Evolutionary conservation across 2,329 filamentous ascomycete genomes (phyloP), one percentile per base, ranked within the genome.

Genomic region (Botrytis paeoniae): DNA sequence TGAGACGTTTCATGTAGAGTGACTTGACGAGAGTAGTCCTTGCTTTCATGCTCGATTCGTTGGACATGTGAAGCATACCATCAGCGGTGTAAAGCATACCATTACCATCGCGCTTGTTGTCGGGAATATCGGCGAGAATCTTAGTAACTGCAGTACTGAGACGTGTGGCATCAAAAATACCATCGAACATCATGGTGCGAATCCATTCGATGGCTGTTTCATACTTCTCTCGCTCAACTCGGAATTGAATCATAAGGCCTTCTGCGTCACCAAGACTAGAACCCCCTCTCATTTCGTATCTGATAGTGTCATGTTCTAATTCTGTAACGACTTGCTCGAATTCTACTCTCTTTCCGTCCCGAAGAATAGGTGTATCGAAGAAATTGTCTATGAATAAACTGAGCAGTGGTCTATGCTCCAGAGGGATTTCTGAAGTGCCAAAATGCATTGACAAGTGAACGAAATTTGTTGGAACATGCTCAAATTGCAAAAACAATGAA

Each of bases 401-500:
- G 65, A 98, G 85, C 35, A 99, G 83, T 5, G 96, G 96, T 80
- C 95, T 94, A 74, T 95, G 87, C 75, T 95, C 89, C n/a, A 92
- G 87, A 0, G 95, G 93, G 1, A 98, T 85, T 45, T 89, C 85
- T 2, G 90, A 88, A 0, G 94, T 97, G 70, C 93, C 93, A 68
- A 98, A 85, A 72, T 96, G 89, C 35, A 98, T 83, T 65, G 89
- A 91, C 73, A 98, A 87, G 78, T 95, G 92, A 10, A 97, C 94
- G 81, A 99, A 99, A 80, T 94, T 97, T 74, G 93, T 97, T 3
- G 92, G 91, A 22, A 98, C 94, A 79, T 97, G 91, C 82, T 99
- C 96, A 77, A 97, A 99, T 82, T 99, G 95, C n/a, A 99, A 87
- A 82, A 98, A 99, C 3, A 98, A 85, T 0, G 94, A 92, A n/a